Evolutionary conservation across 176 grass and related monocot species (phyloP).

Genomic region (Microstegium vimineum): DNA sequence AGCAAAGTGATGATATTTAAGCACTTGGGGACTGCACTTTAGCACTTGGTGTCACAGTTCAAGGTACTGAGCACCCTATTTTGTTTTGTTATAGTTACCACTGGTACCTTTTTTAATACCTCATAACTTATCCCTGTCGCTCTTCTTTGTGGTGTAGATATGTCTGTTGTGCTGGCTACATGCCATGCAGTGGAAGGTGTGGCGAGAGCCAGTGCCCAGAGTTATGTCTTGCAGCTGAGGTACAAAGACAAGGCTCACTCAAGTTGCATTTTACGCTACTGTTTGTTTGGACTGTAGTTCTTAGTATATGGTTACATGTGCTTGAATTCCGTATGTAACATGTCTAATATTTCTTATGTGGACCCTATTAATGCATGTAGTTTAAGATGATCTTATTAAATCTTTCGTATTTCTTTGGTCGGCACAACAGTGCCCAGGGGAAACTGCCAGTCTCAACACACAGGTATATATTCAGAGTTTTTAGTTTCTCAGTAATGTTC

Average conservation of each 20-base stretch:
- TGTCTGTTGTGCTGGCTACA: conserved; percentile 88
- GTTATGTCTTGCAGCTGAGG: conserved; percentile 95
- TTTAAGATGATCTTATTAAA: background rate
- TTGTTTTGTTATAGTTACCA: background rate
- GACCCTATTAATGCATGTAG: background rate
- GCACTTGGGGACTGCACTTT: no score
- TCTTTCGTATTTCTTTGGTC: conserved; percentile 10
- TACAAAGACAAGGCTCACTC: conserved; percentile 24
- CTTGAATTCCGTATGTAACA: background rate
- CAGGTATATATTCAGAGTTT: no score
- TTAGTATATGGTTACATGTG: background rate
- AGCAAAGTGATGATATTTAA: no score
- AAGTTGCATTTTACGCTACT: background rate
- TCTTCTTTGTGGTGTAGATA: conserved; percentile 59
- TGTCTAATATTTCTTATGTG: conserved; percentile 7
- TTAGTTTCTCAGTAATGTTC: no score
- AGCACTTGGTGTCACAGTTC: no score
- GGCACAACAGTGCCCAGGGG: no score
- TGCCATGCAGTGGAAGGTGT: conserved; percentile 91
- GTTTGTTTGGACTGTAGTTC: background rate
- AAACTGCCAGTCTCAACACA: no score
- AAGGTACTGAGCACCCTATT: conserved; percentile 41
- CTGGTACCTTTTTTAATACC: background rate
- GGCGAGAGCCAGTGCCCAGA: conserved; percentile 91
- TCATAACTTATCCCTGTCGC: background rate